Evolutionary conservation across 495 filamentous ascomycete genomes (phyloP).

Genomic region (Penicillium psychrofluorescens): DNA sequence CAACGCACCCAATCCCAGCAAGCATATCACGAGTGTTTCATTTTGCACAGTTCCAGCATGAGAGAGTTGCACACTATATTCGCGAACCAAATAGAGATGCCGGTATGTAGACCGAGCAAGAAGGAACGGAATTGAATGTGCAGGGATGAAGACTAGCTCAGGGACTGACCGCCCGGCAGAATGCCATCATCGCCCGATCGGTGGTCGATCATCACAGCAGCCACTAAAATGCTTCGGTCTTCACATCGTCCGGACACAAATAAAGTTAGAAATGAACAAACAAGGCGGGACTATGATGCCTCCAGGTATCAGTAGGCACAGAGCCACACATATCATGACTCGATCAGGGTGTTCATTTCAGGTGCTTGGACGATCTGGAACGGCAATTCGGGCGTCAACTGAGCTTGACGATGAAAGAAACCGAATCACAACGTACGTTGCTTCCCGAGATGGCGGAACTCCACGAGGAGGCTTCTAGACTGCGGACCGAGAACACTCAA

Average conservation of each 20-base stretch:
- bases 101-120: no score
- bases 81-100: no score
- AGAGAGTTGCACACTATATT: no score
- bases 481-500: conserved; percentile 17
- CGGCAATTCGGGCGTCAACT: conserved; percentile 10
- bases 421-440: conserved; percentile 10
- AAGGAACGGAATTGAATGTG: no score
- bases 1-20: no score
- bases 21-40: no score
- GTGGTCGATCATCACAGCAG: conserved; percentile 1
- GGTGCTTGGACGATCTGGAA: background rate
- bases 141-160: no score
- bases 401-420: conserved; percentile 14
- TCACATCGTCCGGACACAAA: background rate
- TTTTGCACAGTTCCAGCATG: no score
- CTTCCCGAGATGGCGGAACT: conserved; percentile 11
- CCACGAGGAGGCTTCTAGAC: conserved; percentile 12
- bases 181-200: background rate
- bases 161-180: background rate
- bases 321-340: background rate
- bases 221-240: background rate
- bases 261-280: no score
- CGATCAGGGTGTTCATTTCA: background rate
- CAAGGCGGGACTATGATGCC: no score
- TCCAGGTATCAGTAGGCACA: no score